Evolutionary conservation across 139 green algal species (phyloP).

Genomic region (Pleodorina starrii): DNA sequence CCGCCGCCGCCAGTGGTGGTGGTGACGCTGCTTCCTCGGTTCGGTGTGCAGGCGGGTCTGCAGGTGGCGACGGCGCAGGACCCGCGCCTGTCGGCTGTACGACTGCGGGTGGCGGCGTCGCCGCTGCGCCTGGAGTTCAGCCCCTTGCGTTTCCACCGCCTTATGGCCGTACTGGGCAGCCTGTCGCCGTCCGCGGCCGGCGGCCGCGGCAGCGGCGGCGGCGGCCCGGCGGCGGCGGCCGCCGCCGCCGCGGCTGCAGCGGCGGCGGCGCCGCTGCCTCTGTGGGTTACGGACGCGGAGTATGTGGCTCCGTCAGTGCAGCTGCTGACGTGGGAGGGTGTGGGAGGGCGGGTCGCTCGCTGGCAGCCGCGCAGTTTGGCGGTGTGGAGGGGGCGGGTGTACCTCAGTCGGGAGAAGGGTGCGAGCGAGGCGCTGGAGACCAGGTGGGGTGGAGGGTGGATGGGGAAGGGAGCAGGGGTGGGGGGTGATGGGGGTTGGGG

Average conservation of each 20-base stretch:
- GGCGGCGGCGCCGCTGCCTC: conserved; percentile 20
- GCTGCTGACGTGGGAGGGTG: conserved; percentile 63
- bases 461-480: no score
- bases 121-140: conserved; percentile 63
- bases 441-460: no score
- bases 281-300: conserved; percentile 69
- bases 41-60: conserved; percentile 54
- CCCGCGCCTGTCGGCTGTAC: conserved; percentile 56
- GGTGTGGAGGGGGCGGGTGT: conserved; percentile 65
- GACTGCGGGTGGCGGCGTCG: conserved; percentile 47
- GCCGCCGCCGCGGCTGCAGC: not conserved
- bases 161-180: conserved; percentile 63
- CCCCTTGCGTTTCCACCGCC: conserved; percentile 68
- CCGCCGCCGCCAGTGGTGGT: conserved; percentile 13
- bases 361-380: conserved; percentile 57
- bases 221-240: not conserved
- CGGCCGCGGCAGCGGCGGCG: not conserved
- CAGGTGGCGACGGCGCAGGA: conserved; percentile 64
- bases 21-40: conserved; percentile 66
- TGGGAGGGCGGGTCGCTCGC: conserved; percentile 50
- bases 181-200: not conserved
- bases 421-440: conserved; percentile 3
- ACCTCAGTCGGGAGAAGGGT: conserved; percentile 44
- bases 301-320: conserved; percentile 46
- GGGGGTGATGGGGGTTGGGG: no score